A percentile compares a stretch with the other conserved stretches of the same genome.
Conservation (phyloP, 2,329 filamentous ascomycete species). For the Orbilia oligospora region DNA sequence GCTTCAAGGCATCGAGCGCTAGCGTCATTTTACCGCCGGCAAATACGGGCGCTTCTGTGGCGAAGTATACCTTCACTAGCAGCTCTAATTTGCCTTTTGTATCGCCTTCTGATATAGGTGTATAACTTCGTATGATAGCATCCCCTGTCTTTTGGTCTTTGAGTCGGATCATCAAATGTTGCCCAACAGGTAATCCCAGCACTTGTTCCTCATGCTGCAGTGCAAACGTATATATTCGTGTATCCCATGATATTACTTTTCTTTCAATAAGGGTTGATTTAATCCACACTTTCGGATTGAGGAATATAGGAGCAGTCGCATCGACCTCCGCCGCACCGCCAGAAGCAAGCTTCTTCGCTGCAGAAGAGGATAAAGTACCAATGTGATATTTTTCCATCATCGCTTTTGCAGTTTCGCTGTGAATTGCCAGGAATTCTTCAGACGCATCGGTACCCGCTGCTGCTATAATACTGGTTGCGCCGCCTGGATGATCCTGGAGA, state of each 20-base stretch:
- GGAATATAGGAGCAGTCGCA: slow-evolving; percentile 74
- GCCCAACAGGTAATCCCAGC: slow-evolving; percentile 84
- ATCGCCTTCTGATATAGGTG: slow-evolving; percentile 79
- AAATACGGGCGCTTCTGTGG: slow-evolving; percentile 66
- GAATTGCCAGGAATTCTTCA: slow-evolving; percentile 92
- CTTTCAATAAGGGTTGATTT: slow-evolving; percentile 79
- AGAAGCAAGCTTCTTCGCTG: slow-evolving; percentile 72
- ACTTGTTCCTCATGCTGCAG: slow-evolving; percentile 79
- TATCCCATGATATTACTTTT: slow-evolving; percentile 80
- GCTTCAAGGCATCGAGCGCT: slow-evolving; percentile 78
- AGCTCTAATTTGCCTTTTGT: slow-evolving; percentile 78
- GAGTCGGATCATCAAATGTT: slow-evolving; percentile 88
- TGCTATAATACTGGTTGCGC: slow-evolving; percentile 84
- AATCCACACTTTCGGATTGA: slow-evolving; percentile 80
- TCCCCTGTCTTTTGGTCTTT: slow-evolving; percentile 79
- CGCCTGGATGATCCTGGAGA: slow-evolving; percentile 85
- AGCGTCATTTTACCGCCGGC: slow-evolving; percentile 84
- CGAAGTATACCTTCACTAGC: slow-evolving; percentile 85
- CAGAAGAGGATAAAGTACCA: slow-evolving; percentile 78
- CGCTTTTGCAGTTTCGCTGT: slow-evolving; percentile 89
- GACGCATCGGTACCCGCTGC: slow-evolving; percentile 85
- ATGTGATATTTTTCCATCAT: slow-evolving; percentile 93
- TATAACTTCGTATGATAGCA: slow-evolving; percentile 87
- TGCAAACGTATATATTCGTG: slow-evolving; percentile 83
- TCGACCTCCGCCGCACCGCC: slow-evolving; percentile 66